Evolutionary conservation across 768 basidiomycete species (phyloP), one percentile per base, ranked within the genome.

Genomic region (Pleurotus citrinopileatus): DNA sequence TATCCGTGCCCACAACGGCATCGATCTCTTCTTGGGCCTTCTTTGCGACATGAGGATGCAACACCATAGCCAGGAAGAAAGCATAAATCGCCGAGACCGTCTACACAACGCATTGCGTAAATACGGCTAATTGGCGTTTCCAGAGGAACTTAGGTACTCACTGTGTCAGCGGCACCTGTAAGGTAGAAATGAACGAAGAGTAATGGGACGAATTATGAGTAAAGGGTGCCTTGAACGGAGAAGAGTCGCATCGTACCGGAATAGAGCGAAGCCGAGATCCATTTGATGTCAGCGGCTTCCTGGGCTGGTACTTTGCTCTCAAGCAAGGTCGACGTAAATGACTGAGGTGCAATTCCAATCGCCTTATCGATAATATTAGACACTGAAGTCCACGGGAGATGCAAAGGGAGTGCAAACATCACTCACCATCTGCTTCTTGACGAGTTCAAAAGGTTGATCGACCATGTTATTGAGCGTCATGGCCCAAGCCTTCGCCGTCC

Each of bases 21-120:
- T 86, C 85, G 56, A 87, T 78, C 66, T 86, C 85, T 52, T 70
- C 71, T 58, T 84, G 84, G 10, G 84, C 85, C 64, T 78, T 85
- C 63, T 72, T 77, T 58, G 74, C 74, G 25, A 69, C 80, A 38
- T 79, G 78, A 5, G 84, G 84, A 61, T 79, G 70, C 23, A 83
- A 72, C 2, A 80, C 65, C 73, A 86, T 74, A 32, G 83, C 84
- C 42, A 86, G 71, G 68, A 84, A 86, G 57, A 86, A 79, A 0
- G 82, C 75, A 61, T 82, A 77, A 56, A 83, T 73, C 1, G 79
- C 73, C 38, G 83, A 83, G 57, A 84, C 84, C 17, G 81, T 86
- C 84, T 86, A 66, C 42, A 61, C 40, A 36, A 23, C 19, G 51
- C 6, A n/a, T n/a, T n/a, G 29, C 6, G 29, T 6, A 6, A 32